A percentile compares a stretch with the other conserved stretches of the same genome.
phyloP scores from a whole-genome alignment of 2,329 filamentous ascomycete genomes.

The Xylariaceae sp. region DNA sequence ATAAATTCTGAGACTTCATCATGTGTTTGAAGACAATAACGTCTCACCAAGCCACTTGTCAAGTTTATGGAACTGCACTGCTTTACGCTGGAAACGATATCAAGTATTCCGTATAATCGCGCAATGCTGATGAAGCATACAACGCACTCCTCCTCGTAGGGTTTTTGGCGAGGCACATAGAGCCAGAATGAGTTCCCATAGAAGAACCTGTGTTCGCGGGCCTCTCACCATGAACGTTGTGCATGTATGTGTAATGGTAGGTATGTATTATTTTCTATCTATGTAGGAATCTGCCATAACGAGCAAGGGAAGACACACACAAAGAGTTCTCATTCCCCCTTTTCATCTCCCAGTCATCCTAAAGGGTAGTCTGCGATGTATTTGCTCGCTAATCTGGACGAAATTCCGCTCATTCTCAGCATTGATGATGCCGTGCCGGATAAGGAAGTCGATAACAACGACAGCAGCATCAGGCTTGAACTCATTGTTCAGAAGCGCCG shows the following conservation, averaged over 20 bases:
- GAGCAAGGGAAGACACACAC: no score
- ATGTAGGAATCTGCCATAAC: no score
- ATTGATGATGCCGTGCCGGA: constrained; percentile 70
- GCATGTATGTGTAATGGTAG: no score
- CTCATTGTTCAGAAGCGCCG: constrained; percentile 58
- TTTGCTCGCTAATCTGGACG: constrained; percentile 55
- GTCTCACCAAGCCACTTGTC: neutral
- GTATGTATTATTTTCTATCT: no score
- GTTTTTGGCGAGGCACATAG: no score
- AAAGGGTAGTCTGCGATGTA: constrained; percentile 41
- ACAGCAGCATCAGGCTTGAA: constrained; percentile 83
- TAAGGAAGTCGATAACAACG: constrained; percentile 75
- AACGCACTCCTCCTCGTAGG: no score
- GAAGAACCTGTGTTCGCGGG: no score
- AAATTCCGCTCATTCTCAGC: constrained; percentile 67
- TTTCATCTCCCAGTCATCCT: constrained; percentile 12
- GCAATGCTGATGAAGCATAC: no score
- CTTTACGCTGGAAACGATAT: no score
- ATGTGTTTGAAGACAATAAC: neutral
- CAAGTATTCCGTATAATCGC: no score
- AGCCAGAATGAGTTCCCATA: no score
- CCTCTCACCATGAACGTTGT: no score
- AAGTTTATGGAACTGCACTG: neutral
- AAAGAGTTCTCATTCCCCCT: neutral
- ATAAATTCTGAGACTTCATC: neutral